Percentiles rank a stretch among this genome's conserved stretches.
These are phyloP conservation scores for Candida argentea DNA, from an alignment of 805 yeast genomes.

Conservation along the genomic window DNA sequence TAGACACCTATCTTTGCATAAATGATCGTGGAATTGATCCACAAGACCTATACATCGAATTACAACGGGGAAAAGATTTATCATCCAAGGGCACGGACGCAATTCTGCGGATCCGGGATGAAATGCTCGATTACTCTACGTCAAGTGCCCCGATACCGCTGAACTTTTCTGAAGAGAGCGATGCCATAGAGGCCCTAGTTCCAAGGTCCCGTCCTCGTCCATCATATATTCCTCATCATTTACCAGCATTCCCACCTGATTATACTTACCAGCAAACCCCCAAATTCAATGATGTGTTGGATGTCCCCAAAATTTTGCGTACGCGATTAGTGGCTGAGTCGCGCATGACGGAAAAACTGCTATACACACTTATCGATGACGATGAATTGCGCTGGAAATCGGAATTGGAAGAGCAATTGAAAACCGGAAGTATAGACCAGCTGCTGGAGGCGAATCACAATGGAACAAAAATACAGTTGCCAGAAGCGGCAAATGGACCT, in stretches of 20 bases:
- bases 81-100: not conserved
- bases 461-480: conserved; percentile 3
- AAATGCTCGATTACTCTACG: not conserved
- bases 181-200: conserved; percentile 43
- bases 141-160: too few species aligned
- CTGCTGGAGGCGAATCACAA: conserved; percentile 8
- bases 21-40: conserved; percentile 32
- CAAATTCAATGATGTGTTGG: conserved; percentile 46
- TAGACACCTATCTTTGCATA: conserved; percentile 39
- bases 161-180: conserved; percentile 40
- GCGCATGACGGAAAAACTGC: conserved; percentile 66
- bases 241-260: conserved; percentile 89
- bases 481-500: conserved; percentile 1
- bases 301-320: conserved; percentile 64
- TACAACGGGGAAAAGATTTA: not conserved
- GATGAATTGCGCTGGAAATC: conserved; percentile 21
- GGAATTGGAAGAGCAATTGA: conserved; percentile 17
- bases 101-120: not conserved
- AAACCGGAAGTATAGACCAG: conserved; percentile 3
- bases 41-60: conserved; percentile 30
- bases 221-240: conserved; percentile 55
- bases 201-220: conserved; percentile 36
- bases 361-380: conserved; percentile 46
- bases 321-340: conserved; percentile 74
- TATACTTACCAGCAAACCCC: conserved; percentile 83